Conservation (phyloP, 2,329 filamentous ascomycete species). For the Fusarium ambrosium region DNA sequence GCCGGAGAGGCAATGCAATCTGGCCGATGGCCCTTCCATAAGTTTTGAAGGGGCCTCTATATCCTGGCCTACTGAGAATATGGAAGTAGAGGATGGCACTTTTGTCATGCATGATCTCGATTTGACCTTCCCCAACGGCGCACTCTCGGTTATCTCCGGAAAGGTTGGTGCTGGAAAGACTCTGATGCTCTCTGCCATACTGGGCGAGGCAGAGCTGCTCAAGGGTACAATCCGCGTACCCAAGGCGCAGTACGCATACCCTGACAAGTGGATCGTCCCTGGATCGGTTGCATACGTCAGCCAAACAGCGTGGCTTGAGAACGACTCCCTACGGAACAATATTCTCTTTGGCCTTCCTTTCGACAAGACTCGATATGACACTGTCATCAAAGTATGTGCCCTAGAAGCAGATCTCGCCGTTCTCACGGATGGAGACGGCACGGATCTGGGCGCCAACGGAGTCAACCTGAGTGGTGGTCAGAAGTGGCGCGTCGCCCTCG, state of each 20-base stretch:
- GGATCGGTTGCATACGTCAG: slow-evolving; percentile 79
- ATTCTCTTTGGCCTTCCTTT: slow-evolving; percentile 81
- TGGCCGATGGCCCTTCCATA: slow-evolving; percentile 70
- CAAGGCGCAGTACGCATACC: slow-evolving; percentile 64
- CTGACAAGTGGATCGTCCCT: slow-evolving; percentile 75
- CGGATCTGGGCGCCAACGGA: slow-evolving; percentile 85
- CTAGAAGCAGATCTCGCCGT: slow-evolving; percentile 80
- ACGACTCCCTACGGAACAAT: slow-evolving; percentile 81
- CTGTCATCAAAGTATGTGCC: slow-evolving; percentile 78
- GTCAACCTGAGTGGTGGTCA: slow-evolving; percentile 88
- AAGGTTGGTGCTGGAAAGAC: slow-evolving; percentile 84
- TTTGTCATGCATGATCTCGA: slow-evolving; percentile 75
- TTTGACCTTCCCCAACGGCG: slow-evolving; percentile 75
- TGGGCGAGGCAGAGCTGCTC: slow-evolving; percentile 80
- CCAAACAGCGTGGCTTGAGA: slow-evolving; percentile 87
- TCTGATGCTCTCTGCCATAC: slow-evolving; percentile 76
- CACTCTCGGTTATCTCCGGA: slow-evolving; percentile 80
- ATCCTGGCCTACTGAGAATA: slow-evolving; percentile 77
- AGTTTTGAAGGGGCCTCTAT: slow-evolving; percentile 76
- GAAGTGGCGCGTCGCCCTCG: slow-evolving; percentile 83
- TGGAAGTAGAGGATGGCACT: slow-evolving; percentile 67
- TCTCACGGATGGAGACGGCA: slow-evolving; percentile 79
- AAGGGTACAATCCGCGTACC: slow-evolving; percentile 70
- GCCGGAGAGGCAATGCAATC: slow-evolving; percentile 70
- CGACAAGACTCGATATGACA: slow-evolving; percentile 74